Conservation (phyloP, 2,329 filamentous ascomycete genomes). For the Thielaviopsis punctulata region DNA sequence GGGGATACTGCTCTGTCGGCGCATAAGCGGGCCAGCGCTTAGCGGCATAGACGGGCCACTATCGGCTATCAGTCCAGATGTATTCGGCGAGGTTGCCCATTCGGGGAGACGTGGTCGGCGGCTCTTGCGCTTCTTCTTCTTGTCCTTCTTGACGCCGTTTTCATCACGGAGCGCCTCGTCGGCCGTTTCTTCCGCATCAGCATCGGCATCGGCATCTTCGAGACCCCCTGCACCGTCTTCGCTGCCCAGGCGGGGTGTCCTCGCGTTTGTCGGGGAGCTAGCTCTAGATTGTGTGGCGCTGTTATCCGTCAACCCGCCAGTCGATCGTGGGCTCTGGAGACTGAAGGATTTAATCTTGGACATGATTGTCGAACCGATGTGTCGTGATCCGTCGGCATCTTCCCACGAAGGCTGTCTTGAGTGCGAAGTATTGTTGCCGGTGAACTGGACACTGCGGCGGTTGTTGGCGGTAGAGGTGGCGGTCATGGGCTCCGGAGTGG, state of each 20-base stretch:
- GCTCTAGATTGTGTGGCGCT: constrained; percentile 16
- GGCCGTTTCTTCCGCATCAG: constrained; percentile 72
- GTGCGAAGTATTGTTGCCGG: constrained; percentile 39
- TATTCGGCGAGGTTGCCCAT: constrained; percentile 46
- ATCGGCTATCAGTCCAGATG: constrained; percentile 25
- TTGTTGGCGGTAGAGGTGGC: constrained; percentile 1
- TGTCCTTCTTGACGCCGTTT: constrained; percentile 30
- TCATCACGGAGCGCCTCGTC: constrained; percentile 39
- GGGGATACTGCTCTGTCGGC: constrained; percentile 48
- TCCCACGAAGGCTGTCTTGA: constrained; percentile 49
- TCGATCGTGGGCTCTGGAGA: constrained; percentile 26
- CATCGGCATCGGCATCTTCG: constrained; percentile 49
- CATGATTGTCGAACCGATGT: constrained; percentile 51
- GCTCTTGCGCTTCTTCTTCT: constrained; percentile 48
- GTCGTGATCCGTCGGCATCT: constrained; percentile 41
- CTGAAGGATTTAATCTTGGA: constrained; percentile 63
- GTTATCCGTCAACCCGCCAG: constrained; percentile 15
- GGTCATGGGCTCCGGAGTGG: not conserved
- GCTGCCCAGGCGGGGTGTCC: constrained; percentile 8
- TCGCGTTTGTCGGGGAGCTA: constrained; percentile 4
- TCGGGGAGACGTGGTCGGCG: constrained; percentile 36
- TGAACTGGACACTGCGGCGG: constrained; percentile 61
- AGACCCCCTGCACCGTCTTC: constrained; percentile 29
- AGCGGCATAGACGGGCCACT: constrained; percentile 13
- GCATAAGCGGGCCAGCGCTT: constrained; percentile 31